Conservation (phyloP, 768 basidiomycete species). For the Boletus sp. region DNA sequence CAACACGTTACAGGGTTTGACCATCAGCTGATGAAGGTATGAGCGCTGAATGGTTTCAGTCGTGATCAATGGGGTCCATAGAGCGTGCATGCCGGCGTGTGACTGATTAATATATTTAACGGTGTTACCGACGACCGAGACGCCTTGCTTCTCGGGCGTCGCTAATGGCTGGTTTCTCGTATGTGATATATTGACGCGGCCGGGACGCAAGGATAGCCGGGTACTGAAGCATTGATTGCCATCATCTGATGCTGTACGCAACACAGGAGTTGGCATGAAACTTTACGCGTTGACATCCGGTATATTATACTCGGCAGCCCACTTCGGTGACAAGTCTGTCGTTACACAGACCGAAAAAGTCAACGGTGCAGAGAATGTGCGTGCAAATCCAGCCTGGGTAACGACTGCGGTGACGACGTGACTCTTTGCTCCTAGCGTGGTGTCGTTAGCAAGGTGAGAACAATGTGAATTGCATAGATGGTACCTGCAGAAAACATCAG, state of each 20-base stretch:
- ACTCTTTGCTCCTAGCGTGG: not conserved
- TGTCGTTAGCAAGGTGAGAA: not conserved
- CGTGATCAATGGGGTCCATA: no score
- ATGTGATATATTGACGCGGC: no score
- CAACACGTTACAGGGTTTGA: no score
- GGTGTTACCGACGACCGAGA: no score
- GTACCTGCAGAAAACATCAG: conserved; percentile 1
- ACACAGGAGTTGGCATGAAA: not conserved
- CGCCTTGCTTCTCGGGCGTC: no score
- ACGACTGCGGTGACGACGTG: conserved; percentile 1
- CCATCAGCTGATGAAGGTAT: no score
- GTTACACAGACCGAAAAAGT: not conserved
- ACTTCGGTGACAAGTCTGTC: not conserved
- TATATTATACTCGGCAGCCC: conserved; percentile 4
- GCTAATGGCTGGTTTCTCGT: no score
- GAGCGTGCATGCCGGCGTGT: no score
- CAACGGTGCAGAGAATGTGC: conserved; percentile 1
- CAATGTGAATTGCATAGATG: not conserved
- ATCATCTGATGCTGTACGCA: not conserved
- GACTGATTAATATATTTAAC: no score
- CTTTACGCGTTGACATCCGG: not conserved
- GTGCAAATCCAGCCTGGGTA: conserved; percentile 14
- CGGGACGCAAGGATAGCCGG: not conserved
- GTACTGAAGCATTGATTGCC: not conserved
- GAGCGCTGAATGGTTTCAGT: no score